Base-by-base conservation (phyloP, 768 basidiomycete species). In the Leccinum obscurum region DNA sequence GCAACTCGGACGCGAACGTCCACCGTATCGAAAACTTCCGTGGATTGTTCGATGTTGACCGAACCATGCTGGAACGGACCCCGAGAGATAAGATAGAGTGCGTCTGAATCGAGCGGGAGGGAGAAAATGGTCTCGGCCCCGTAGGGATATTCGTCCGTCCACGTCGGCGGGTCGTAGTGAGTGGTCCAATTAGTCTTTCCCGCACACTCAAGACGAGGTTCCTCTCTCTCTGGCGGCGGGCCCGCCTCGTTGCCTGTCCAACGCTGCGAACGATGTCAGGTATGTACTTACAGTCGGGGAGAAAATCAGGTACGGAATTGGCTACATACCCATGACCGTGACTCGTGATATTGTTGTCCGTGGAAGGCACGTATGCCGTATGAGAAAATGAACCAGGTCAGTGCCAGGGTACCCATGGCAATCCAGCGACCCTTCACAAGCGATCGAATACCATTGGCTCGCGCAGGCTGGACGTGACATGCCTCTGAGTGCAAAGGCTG, bases 31-130 rank as follows among this genome's bases (percentile, higher is more conserved):
- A 28, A n/a, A 7, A 65, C 60, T n/a, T 68, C 60, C 3, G 65
- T 60, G 10, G 77, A 76, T 48, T 75, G 68, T 26, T 65, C 56
- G 24, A 77, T 66, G 41, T 70, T 65, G 35, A 75, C 66, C 13
- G 48, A 20, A 26, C 77, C 76, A 0, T 60, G 44, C 44, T 77
- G 69, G 59, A 61, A 60, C 1, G 34, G 49, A 14, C 77, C 77
- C 37, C 64, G 72, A 52, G 77, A 63, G 13, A 71, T 6, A 28
- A 78, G 60, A 53, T 65, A 75, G 50, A 77, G 62, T 6, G 51
- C 59, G 39, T 77, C 73, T 10, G 71, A 64, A 32, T 70, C 53
- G 41, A 69, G 37, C 13, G 77, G 74, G 14, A 78, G 72, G 20
- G 68, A 62, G 60, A 77, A 66, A 1, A 56, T 44, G 10, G 66